A percentile compares a stretch with the other conserved stretches of the same genome.
phyloP scores from a whole-genome alignment of 2,329 filamentous ascomycete species.

The Colletotrichum musicola region DNA sequence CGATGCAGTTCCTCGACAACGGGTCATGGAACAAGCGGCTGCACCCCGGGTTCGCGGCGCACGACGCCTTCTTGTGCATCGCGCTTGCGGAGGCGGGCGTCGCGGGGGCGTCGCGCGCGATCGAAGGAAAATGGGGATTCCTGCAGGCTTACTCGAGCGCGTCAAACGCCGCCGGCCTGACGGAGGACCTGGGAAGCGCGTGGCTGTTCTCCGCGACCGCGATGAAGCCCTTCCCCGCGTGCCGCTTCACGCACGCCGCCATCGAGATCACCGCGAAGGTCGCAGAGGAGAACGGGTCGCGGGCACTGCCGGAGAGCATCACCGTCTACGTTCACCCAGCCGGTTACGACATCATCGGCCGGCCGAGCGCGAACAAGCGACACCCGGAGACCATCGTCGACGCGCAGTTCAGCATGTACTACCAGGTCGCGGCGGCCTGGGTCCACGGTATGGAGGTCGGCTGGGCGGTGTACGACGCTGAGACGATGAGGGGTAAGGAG shows the following conservation, averaged over 20 bases:
- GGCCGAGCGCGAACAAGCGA: conserved; percentile 42
- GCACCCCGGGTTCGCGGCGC: conserved; percentile 46
- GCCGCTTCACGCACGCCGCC: conserved; percentile 46
- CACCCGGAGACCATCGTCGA: conserved; percentile 45
- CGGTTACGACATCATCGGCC: conserved; percentile 43
- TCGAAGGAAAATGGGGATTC: conserved; percentile 44
- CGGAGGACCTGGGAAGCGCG: conserved; percentile 39
- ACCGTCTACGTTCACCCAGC: conserved; percentile 41
- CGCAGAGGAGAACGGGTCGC: conserved; percentile 27
- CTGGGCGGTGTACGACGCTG: conserved; percentile 43
- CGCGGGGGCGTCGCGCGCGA: conserved; percentile 40
- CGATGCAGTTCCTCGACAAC: conserved; percentile 48
- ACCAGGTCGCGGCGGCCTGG: conserved; percentile 45
- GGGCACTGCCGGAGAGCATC: conserved; percentile 37
- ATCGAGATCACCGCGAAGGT: conserved; percentile 44
- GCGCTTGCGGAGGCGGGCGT: conserved; percentile 44
- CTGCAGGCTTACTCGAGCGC: conserved; percentile 42
- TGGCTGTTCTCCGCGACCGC: conserved; percentile 44
- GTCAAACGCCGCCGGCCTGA: conserved; percentile 36
- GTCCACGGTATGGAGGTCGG: conserved; percentile 43
- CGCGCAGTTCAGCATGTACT: conserved; percentile 47
- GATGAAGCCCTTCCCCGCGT: conserved; percentile 43
- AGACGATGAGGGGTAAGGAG: conserved; percentile 40
- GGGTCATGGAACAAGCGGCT: conserved; percentile 47
- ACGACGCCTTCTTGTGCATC: conserved; percentile 45